A percentile compares a stretch with the other conserved stretches of the same genome.
Conservation (phyloP, 2,329 filamentous ascomycete genomes). For the Ampelomyces quisqualis region DNA sequence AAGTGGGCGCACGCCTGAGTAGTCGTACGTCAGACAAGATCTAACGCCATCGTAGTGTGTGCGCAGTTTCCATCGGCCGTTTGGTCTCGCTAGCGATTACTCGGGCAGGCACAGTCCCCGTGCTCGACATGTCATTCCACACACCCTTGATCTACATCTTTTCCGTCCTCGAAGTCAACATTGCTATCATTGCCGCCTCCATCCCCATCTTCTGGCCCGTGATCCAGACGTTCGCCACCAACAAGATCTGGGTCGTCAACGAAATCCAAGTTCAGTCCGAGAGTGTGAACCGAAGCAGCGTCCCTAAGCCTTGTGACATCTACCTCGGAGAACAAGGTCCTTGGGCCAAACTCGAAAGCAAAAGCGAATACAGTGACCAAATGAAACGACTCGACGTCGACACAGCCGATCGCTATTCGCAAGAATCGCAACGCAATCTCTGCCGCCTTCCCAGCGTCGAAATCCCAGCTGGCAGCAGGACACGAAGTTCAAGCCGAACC, state of each 20-base stretch:
- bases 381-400: slow-evolving; percentile 6
- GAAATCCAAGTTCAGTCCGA: slow-evolving; percentile 41
- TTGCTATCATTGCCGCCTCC: slow-evolving; percentile 41
- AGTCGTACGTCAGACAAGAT: neutral
- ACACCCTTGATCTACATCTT: slow-evolving; percentile 37
- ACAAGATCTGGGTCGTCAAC: slow-evolving; percentile 44
- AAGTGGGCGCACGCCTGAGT: slow-evolving; percentile 15
- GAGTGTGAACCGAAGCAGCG: slow-evolving; percentile 16
- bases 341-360: slow-evolving; percentile 14
- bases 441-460: slow-evolving; percentile 9
- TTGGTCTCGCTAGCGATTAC: slow-evolving; percentile 30
- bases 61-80: slow-evolving; percentile 31
- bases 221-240: slow-evolving; percentile 31
- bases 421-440: slow-evolving; percentile 32
- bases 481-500: too few species aligned
- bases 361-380: slow-evolving; percentile 5
- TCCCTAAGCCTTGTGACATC: slow-evolving; percentile 15
- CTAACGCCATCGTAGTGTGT: slow-evolving; percentile 25
- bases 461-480: slow-evolving; percentile 1
- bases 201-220: slow-evolving; percentile 45
- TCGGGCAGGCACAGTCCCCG: slow-evolving; percentile 36
- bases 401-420: slow-evolving; percentile 20
- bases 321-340: slow-evolving; percentile 16
- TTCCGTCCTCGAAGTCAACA: slow-evolving; percentile 42
- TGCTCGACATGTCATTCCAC: slow-evolving; percentile 34